A percentile compares a stretch with the other conserved stretches of the same genome.
Evolutionary conservation across 2,329 filamentous ascomycete genomes (phyloP).

Genomic region (Pestalotiopsis fici): DNA sequence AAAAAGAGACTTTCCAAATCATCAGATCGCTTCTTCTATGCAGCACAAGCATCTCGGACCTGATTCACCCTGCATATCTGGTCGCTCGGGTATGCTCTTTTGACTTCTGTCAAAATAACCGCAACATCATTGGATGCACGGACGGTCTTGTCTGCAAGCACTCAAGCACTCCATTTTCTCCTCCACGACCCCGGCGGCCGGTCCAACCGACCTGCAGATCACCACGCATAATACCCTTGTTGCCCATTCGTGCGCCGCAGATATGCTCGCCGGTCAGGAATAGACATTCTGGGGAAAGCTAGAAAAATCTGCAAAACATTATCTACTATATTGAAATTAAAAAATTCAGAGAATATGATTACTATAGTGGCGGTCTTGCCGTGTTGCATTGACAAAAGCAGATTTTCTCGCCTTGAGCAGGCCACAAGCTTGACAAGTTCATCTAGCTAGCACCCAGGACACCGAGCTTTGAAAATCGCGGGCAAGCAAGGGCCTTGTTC

Average conservation of each 20-base stretch:
- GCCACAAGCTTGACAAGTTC: not conserved
- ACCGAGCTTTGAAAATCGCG: not conserved
- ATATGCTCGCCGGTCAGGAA: not conserved
- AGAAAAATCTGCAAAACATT: not conserved
- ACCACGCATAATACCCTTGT: not conserved
- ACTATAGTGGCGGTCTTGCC: not conserved
- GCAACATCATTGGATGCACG: not conserved
- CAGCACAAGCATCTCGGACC: not conserved
- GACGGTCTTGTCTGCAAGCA: not conserved
- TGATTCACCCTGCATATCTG: not conserved
- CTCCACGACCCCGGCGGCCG: not conserved
- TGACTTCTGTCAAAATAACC: slow-evolving; percentile 1
- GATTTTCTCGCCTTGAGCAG: not conserved
- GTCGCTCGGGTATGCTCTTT: not conserved
- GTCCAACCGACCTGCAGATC: not conserved
- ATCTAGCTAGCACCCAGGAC: not conserved
- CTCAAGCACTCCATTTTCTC: not conserved
- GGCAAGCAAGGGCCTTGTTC: not conserved
- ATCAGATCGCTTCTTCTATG: not conserved
- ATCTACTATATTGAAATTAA: not conserved
- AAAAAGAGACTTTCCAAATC: not conserved
- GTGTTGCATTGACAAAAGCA: not conserved
- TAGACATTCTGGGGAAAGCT: not conserved
- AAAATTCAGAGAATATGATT: not conserved
- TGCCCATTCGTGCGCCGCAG: not conserved